phyloP scores from a whole-genome alignment of 768 basidiomycete genomes.

The Coprinopsis marcescibilis region DNA sequence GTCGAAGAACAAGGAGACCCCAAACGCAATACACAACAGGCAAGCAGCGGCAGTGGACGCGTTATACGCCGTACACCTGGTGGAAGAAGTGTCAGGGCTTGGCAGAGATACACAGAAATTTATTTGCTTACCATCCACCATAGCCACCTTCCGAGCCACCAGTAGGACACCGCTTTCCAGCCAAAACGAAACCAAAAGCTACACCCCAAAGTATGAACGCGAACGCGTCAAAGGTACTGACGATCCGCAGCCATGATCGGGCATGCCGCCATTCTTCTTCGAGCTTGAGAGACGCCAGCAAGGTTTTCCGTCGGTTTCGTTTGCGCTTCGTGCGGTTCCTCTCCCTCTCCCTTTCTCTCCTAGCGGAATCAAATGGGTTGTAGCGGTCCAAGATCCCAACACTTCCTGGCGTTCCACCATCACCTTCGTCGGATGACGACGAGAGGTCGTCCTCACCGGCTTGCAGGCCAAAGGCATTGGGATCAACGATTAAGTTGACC shows the following conservation, averaged over 20 bases:
- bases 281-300: constrained; percentile 57
- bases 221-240: constrained; percentile 43
- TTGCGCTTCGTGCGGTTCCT: constrained; percentile 22
- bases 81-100: constrained; percentile 6
- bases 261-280: constrained; percentile 60
- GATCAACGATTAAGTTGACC: constrained; percentile 71
- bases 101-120: background rate
- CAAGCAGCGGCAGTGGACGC: constrained; percentile 58
- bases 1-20: constrained; percentile 54
- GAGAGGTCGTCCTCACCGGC: constrained; percentile 34
- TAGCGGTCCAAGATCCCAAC: constrained; percentile 24
- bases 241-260: constrained; percentile 46
- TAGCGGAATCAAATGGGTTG: constrained; percentile 5
- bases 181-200: constrained; percentile 53
- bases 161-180: constrained; percentile 59
- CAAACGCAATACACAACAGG: constrained; percentile 50
- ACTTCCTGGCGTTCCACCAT: constrained; percentile 31
- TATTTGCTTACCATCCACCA: constrained; percentile 53
- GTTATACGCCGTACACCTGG: constrained; percentile 70
- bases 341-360: constrained; percentile 15
- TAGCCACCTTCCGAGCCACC: constrained; percentile 33
- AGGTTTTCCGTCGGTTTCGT: constrained; percentile 39
- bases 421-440: constrained; percentile 33
- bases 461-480: constrained; percentile 45
- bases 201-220: constrained; percentile 50